Conservation (phyloP, 805 yeast species). For the Ogataea glucozyma region DNA sequence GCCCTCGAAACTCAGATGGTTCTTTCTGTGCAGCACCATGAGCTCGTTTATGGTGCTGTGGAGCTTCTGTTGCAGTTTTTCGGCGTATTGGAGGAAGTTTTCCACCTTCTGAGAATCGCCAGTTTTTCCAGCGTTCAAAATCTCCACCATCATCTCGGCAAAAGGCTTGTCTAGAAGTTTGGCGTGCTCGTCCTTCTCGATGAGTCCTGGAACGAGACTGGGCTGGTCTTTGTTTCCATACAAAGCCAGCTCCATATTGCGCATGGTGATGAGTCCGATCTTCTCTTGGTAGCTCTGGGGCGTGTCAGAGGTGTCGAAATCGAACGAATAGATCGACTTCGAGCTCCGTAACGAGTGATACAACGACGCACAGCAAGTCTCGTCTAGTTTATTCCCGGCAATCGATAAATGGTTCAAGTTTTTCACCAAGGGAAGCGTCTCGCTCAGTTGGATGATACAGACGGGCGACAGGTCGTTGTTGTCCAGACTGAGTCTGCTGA, state of each 20-base stretch:
- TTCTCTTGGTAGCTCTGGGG: slow-evolving; percentile 66
- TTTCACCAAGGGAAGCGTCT: slow-evolving; percentile 67
- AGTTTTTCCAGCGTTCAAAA: slow-evolving; percentile 19
- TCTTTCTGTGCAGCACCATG: slow-evolving; percentile 55
- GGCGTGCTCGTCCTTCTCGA: slow-evolving; percentile 4
- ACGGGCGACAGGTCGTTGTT: slow-evolving; percentile 58
- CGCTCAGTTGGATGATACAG: slow-evolving; percentile 60
- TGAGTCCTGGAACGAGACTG: slow-evolving; percentile 3
- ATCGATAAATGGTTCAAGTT: slow-evolving; percentile 69
- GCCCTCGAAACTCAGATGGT: slow-evolving; percentile 62
- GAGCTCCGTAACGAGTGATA: slow-evolving; percentile 70
- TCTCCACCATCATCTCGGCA: slow-evolving; percentile 24
- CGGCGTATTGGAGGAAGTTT: slow-evolving; percentile 42
- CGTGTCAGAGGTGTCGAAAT: slow-evolving; percentile 61
- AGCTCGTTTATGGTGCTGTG: slow-evolving; percentile 56
- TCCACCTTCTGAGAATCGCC: slow-evolving; percentile 21
- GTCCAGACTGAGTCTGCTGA: slow-evolving; percentile 72
- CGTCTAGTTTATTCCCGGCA: slow-evolving; percentile 60
- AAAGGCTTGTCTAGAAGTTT: slow-evolving; percentile 15
- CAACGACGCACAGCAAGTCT: slow-evolving; percentile 62
- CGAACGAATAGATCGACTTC: slow-evolving; percentile 63
- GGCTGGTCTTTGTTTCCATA: slow-evolving; percentile 26
- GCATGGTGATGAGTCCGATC: slow-evolving; percentile 77
- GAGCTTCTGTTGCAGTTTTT: slow-evolving; percentile 41
- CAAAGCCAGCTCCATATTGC: slow-evolving; percentile 69